phyloP scores from a whole-genome alignment of 1,284 basidiomycete genomes.

The Cryptococcus sp. region DNA sequence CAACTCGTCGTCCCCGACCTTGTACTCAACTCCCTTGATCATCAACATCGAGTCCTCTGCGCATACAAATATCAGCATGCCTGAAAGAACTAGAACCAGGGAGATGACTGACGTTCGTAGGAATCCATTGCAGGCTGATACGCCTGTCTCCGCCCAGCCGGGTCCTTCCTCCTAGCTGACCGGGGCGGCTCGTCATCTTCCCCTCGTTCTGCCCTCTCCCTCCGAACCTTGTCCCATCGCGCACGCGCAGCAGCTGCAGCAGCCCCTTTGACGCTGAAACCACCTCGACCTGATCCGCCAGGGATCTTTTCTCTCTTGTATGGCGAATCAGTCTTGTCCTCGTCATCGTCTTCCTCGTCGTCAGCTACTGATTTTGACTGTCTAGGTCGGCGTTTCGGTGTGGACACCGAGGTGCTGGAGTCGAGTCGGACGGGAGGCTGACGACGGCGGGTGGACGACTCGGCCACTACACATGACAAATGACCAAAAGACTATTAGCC shows the following conservation, averaged over 20 bases:
- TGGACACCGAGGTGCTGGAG: conserved; percentile 7
- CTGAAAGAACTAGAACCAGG: background rate
- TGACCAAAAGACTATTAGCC: background rate
- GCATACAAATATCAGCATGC: background rate
- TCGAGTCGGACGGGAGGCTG: conserved; percentile 13
- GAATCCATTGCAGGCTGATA: conserved; percentile 31
- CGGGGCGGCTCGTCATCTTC: conserved; percentile 39
- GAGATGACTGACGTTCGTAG: conserved; percentile 8
- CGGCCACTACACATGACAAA: background rate
- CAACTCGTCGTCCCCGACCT: conserved; percentile 86
- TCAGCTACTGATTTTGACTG: conserved; percentile 8
- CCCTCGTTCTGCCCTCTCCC: conserved; percentile 42
- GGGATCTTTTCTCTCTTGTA: conserved; percentile 38
- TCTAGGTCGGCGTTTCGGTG: conserved; percentile 11
- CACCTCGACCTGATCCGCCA: conserved; percentile 44
- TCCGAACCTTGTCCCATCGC: conserved; percentile 48
- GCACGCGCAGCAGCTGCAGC: conserved; percentile 49
- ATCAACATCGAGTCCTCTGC: conserved; percentile 30
- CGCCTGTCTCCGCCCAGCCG: conserved; percentile 21
- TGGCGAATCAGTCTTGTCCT: conserved; percentile 19
- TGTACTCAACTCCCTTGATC: conserved; percentile 71
- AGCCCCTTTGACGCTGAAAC: conserved; percentile 50
- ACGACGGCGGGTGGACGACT: conserved; percentile 5
- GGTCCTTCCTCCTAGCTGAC: conserved; percentile 3
- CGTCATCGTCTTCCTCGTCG: conserved; percentile 12